Conservation (phyloP, 2,329 filamentous ascomycete genomes). For the Mariannaea sp. region DNA sequence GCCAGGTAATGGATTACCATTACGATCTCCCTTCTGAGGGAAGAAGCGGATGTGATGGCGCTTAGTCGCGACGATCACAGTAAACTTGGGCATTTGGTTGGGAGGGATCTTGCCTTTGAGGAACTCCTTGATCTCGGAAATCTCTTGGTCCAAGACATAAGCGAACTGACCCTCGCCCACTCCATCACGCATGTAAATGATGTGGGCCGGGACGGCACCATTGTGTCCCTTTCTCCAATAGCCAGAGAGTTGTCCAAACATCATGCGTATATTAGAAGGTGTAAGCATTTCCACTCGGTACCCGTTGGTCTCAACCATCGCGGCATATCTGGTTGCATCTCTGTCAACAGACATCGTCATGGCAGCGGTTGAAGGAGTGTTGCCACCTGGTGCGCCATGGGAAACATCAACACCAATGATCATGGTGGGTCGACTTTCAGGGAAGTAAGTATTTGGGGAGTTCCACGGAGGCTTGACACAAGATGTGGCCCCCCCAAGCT, state of each 20-base stretch:
- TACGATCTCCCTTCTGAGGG: conserved; percentile 72
- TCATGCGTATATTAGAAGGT: conserved; percentile 64
- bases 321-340: conserved; percentile 75
- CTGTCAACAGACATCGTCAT: conserved; percentile 82
- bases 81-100: conserved; percentile 66
- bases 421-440: conserved; percentile 64
- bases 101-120: conserved; percentile 50
- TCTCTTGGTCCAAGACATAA: conserved; percentile 79
- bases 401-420: conserved; percentile 92
- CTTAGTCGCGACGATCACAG: conserved; percentile 88
- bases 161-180: conserved; percentile 86
- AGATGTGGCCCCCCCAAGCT: conserved; percentile 83
- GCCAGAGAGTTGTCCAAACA: conserved; percentile 67
- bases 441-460: conserved; percentile 42
- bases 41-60: conserved; percentile 95
- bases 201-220: conserved; percentile 60
- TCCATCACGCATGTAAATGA: conserved; percentile 94
- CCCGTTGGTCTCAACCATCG: conserved; percentile 82
- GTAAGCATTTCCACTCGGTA: conserved; percentile 79
- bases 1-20: conserved; percentile 82
- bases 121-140: conserved; percentile 68
- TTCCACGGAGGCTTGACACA: conserved; percentile 46
- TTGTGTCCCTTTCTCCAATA: conserved; percentile 67
- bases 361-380: conserved; percentile 78
- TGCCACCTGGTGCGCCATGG: conserved; percentile 73